phyloP scores from a whole-genome alignment of 129 eudicot genomes.

The Helichrysum umbraculigerum region DNA sequence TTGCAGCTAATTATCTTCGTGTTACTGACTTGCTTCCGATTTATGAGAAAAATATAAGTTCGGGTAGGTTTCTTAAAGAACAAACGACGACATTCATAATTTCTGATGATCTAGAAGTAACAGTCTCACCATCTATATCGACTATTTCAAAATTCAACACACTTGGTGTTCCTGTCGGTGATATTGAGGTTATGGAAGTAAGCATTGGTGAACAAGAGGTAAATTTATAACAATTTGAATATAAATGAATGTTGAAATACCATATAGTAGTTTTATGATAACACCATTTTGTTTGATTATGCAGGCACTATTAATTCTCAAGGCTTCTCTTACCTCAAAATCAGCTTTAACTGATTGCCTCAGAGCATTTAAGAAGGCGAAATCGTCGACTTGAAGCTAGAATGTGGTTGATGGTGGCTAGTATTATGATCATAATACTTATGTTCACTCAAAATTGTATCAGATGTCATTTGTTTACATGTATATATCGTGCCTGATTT shows the following conservation, averaged over 20 bases:
- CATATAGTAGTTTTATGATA: neutral
- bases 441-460: neutral
- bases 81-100: slow-evolving; percentile 28
- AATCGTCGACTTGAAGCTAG: slow-evolving; percentile 6
- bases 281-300: slow-evolving; percentile 9
- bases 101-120: slow-evolving; percentile 34
- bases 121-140: slow-evolving; percentile 22
- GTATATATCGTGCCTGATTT: too few species aligned
- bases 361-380: neutral
- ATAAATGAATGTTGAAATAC: neutral
- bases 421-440: neutral
- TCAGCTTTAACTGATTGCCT: slow-evolving; percentile 27
- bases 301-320: slow-evolving; percentile 30
- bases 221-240: neutral
- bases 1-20: slow-evolving; percentile 23
- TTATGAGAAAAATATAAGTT: neutral
- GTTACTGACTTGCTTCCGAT: slow-evolving; percentile 32
- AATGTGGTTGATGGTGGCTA: slow-evolving; percentile 1
- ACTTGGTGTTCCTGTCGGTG: slow-evolving; percentile 26
- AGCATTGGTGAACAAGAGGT: slow-evolving; percentile 45
- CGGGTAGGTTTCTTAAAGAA: slow-evolving; percentile 36
- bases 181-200: slow-evolving; percentile 40
- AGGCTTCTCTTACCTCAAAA: slow-evolving; percentile 24
- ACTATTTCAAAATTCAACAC: slow-evolving; percentile 29
- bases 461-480: neutral